These are phyloP conservation scores for Populus hybrid DNA, from an alignment of 441 rosid genomes.

Conservation along the genomic window DNA sequence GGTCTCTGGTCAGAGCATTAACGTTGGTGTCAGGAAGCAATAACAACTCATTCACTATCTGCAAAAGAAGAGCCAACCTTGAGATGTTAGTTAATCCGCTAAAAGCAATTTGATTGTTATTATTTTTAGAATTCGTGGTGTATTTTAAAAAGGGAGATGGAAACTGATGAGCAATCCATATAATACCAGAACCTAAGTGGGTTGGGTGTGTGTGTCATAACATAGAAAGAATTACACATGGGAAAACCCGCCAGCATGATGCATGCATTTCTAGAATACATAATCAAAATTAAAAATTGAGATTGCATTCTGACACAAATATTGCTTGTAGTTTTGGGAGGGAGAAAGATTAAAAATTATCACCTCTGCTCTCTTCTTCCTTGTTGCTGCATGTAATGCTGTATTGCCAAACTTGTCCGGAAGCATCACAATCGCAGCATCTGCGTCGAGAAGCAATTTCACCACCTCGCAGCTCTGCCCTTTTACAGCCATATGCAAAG, in stretches of 20 bases:
- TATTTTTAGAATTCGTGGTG: background rate
- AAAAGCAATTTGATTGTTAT: background rate
- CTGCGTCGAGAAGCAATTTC: slow-evolving; percentile 75
- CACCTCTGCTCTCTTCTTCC: slow-evolving; percentile 95
- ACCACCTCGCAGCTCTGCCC: slow-evolving; percentile 95
- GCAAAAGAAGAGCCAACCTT: slow-evolving; percentile 27
- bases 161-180: background rate
- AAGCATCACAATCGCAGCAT: slow-evolving; percentile 93
- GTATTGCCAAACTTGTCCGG: slow-evolving; percentile 91
- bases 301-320: background rate
- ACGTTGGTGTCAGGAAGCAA: slow-evolving; percentile 80
- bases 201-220: background rate
- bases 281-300: background rate
- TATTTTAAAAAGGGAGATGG: background rate
- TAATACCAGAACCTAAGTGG: background rate
- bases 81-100: background rate
- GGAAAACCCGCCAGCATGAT: background rate
- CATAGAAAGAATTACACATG: background rate
- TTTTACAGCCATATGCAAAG: slow-evolving; percentile 97
- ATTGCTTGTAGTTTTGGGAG: slow-evolving; percentile 1
- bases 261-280: background rate
- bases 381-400: slow-evolving; percentile 89
- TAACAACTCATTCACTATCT: slow-evolving; percentile 79
- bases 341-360: slow-evolving; percentile 7
- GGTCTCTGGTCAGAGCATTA: slow-evolving; percentile 86